A percentile compares a stretch with the other conserved stretches of the same genome.
These are phyloP conservation scores for Tulasnella sp. DNA, from an alignment of 768 basidiomycete genomes.

Conservation along the genomic window DNA sequence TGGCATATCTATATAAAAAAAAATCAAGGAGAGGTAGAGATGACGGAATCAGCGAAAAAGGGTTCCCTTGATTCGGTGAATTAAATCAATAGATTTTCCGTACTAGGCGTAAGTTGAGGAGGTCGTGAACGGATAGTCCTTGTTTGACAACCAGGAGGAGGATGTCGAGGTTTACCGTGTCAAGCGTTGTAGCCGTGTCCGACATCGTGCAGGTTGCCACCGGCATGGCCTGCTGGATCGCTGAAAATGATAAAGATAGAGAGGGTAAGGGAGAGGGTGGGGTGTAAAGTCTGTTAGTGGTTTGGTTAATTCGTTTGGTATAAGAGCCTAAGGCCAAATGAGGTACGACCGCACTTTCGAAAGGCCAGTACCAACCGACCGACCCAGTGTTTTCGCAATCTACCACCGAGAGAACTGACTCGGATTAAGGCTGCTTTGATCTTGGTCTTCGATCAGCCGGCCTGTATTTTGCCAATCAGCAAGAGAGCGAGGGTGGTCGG, in stretches of 20 bases:
- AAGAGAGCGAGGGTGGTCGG: too few relatives aligned
- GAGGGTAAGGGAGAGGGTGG: neutral
- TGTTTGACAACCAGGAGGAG: constrained; percentile 4
- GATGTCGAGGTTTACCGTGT: constrained; percentile 4
- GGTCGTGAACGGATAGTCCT: neutral
- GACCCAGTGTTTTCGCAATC: too few relatives aligned
- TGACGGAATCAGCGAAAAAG: too few relatives aligned
- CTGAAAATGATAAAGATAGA: neutral
- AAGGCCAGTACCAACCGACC: too few relatives aligned
- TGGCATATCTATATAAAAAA: constrained; percentile 4
- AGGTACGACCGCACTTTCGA: neutral
- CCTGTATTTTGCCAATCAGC: too few relatives aligned
- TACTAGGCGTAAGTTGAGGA: constrained; percentile 5
- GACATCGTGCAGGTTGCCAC: neutral
- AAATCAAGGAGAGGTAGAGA: neutral
- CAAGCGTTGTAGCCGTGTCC: neutral
- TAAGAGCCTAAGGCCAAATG: neutral
- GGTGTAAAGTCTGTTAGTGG: neutral
- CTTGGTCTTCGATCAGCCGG: too few relatives aligned
- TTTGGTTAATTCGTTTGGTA: neutral
- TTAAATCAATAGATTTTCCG: neutral
- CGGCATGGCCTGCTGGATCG: too few relatives aligned
- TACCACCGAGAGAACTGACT: too few relatives aligned
- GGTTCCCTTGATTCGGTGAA: too few relatives aligned
- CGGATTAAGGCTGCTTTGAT: too few relatives aligned